A percentile compares a stretch with the other conserved stretches of the same genome.
These are phyloP conservation scores for Phytophthora sp. DNA, from an alignment of 352 stramenopile genomes.

Conservation along the genomic window DNA sequence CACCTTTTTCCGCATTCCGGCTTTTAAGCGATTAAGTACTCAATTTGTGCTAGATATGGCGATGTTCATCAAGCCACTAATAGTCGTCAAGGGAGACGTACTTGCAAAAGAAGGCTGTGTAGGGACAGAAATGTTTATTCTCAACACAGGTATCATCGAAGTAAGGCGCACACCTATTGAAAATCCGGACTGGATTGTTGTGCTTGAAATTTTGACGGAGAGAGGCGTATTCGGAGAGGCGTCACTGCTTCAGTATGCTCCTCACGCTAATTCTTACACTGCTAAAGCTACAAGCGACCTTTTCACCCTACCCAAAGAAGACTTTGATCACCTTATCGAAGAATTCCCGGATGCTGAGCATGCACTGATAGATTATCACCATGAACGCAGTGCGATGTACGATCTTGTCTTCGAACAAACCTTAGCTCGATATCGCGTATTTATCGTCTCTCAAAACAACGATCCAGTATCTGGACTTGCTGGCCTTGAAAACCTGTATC, in stretches of 20 bases:
- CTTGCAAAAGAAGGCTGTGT: slow-evolving; percentile 68
- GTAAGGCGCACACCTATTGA: slow-evolving; percentile 58
- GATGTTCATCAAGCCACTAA: slow-evolving; percentile 86
- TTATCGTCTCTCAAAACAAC: slow-evolving; percentile 57
- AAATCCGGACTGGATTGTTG: slow-evolving; percentile 68
- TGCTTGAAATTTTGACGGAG: slow-evolving; percentile 77
- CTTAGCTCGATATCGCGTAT: slow-evolving; percentile 68
- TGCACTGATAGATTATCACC: slow-evolving; percentile 63
- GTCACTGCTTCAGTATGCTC: slow-evolving; percentile 74
- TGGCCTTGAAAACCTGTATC: slow-evolving; percentile 73
- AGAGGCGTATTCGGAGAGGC: slow-evolving; percentile 73
- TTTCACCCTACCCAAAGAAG: slow-evolving; percentile 80
- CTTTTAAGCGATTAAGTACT: slow-evolving; percentile 68
- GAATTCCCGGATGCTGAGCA: slow-evolving; percentile 78
- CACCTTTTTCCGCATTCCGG: slow-evolving; percentile 77
- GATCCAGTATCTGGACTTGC: slow-evolving; percentile 60
- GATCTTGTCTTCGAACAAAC: slow-evolving; percentile 76
- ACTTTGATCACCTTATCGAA: slow-evolving; percentile 82
- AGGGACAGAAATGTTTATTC: slow-evolving; percentile 84
- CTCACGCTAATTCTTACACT: slow-evolving; percentile 79
- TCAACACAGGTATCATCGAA: slow-evolving; percentile 79
- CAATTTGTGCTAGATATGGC: slow-evolving; percentile 88
- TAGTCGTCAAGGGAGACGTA: slow-evolving; percentile 69
- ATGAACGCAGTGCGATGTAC: slow-evolving; percentile 65
- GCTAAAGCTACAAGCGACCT: slow-evolving; percentile 76